Evolutionary conservation across 495 filamentous ascomycete species (phyloP), one percentile per base, ranked within the genome.

Genomic region (Tuber umbilicatum): DNA sequence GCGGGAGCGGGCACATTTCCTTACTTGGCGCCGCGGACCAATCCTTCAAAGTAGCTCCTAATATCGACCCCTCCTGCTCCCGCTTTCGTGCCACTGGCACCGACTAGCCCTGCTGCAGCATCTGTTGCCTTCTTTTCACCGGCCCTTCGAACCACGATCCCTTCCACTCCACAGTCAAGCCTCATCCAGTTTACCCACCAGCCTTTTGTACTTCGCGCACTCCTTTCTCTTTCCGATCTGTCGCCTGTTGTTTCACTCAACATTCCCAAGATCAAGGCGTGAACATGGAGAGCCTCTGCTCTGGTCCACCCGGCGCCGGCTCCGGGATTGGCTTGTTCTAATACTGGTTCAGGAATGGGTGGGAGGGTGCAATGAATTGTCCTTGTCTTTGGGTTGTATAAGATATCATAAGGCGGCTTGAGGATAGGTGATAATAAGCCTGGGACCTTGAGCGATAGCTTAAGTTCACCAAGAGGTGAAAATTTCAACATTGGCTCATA

Each of bases 101-200:
- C 78, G 42, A 38, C 73, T 1, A 75, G 9, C 40, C 64, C 79
- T n/a, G 40, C 71, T n/a, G 55, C 67, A 21, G 75, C 71, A 37
- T 82, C 77, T 19, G 37, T 31, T 35, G 17, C 55, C 64, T 82
- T 77, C 43, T 76, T 78, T 69, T 82, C 80, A 14, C 80, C 80
- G 1, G 73, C 80, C 40, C 73, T 70, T 45, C 80, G 73, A 27
- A 82, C 77, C 31, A 79, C 73, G n/a, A 81, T 41, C 42, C 79
- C 80, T 60, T 82, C 80, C 19, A 74, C 77, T 9, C 77, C 74
- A 16, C 72, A 70, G 23, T 76, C 71, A 47, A 82, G 75, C n/a
- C 76, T 71, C 71, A 92, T 93, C 94, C 96, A 98, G 70, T 97
- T 92, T 40, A 98, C 86, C 95, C 96, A 99, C 94, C 94, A 99